Conservation (phyloP, 2,329 filamentous ascomycete species). For the Coniochaeta ligniaria region DNA sequence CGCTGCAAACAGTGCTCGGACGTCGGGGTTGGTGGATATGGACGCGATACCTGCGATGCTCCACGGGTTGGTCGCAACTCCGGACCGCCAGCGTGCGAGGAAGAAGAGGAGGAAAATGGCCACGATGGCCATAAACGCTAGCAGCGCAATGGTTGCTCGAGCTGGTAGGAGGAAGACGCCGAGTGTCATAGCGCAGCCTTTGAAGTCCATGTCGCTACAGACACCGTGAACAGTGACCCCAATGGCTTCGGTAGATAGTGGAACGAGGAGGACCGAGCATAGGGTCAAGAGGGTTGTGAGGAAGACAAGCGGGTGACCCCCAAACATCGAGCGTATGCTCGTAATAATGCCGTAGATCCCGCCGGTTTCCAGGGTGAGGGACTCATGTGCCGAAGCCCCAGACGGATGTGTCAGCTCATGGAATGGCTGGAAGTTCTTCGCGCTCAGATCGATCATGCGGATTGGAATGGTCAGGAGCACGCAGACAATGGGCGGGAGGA, state of each 20-base stretch:
- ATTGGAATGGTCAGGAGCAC: constrained; percentile 26
- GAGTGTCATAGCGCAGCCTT: constrained; percentile 21
- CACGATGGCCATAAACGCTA: constrained; percentile 20
- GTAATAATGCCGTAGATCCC: constrained; percentile 14
- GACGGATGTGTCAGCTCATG: constrained; percentile 23
- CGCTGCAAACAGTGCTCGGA: constrained; percentile 13
- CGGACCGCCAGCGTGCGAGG: constrained; percentile 20
- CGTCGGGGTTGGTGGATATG: constrained; percentile 15
- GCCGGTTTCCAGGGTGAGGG: constrained; percentile 18
- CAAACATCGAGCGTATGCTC: constrained; percentile 14
- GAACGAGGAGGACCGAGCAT: constrained; percentile 18
- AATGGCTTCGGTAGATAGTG: constrained; percentile 21
- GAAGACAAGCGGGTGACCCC: constrained; percentile 18
- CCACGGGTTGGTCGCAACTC: constrained; percentile 26
- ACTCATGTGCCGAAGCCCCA: constrained; percentile 22
- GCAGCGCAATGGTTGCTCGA: constrained; percentile 16
- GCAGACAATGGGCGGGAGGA: constrained; percentile 27
- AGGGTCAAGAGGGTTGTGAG: constrained; percentile 18
- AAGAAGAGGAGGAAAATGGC: constrained; percentile 15
- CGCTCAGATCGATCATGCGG: constrained; percentile 26
- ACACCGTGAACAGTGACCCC: constrained; percentile 19
- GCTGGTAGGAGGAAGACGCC: constrained; percentile 17
- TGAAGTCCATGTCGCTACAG: constrained; percentile 15
- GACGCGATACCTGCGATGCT: constrained; percentile 23
- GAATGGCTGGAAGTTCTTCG: constrained; percentile 30